Evolutionary conservation across 2,329 filamentous ascomycete genomes (phyloP), one percentile per base, ranked within the genome.

Genomic region (Capronia coronata): DNA sequence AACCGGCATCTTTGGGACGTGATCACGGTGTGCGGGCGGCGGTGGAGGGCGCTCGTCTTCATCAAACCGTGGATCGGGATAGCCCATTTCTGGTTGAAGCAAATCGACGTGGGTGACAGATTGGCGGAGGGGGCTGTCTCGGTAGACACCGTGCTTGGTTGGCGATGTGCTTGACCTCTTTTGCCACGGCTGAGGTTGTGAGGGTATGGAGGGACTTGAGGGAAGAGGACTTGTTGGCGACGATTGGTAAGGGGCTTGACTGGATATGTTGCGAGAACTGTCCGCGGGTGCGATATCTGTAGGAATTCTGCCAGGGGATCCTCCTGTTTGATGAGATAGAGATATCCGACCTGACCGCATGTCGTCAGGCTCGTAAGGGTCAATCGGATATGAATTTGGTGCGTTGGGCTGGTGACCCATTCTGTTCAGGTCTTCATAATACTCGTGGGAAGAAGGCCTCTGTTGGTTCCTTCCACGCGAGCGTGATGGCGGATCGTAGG

Each of bases 291-390:
- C 32, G 14, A 37, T 30, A 23, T 43, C 38, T 16, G 35, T 18
- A 14, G 25, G 32, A 8, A 43, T 40, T 4, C n/a, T 23, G 19
- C 34, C 22, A 21, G 25, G 35, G n/a, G 23, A 27, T 1, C 23
- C 48, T 27, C 18, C 18, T 19, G 39, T 16, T 16, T 45, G 76
- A 78, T 57, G 74, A 77, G 55, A 67, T 63, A 35, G 58, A 78
- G 69, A 39, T 77, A 75, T 64, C 75, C 72, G 9, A 71, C 35
- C 35, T 7, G 48, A 70, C 45, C 75, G 79, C 62, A 73, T 70
- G 0, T 75, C 78, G 62, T 65, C 56, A 27, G 72, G 71, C 25
- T 44, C 39, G 19, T 46, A 49, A 14, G 41, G 16, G 19, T 51
- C 48, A 21, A 32, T 27, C 5, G 18, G 22, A 44, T 43, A 45